Percentiles rank a stretch among this genome's conserved stretches.
Evolutionary conservation across 2,329 filamentous ascomycete species (phyloP).

Genomic region (Dactylellina leptospora): DNA sequence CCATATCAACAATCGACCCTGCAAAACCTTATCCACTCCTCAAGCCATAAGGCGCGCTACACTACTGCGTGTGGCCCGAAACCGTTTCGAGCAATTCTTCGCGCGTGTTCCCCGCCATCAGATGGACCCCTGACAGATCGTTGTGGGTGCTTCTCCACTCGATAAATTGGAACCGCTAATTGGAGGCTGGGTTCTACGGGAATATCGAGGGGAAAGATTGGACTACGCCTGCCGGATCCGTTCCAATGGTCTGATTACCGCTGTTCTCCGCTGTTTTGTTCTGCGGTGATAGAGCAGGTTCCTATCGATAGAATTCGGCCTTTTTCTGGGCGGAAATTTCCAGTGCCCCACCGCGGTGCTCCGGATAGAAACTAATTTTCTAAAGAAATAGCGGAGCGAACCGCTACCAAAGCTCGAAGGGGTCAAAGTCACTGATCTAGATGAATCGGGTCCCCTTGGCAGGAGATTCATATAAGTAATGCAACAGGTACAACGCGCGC

Average conservation of each 20-base stretch:
- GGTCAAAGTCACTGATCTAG: conserved; percentile 12
- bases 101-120: conserved; percentile 20
- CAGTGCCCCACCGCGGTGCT: conserved; percentile 24
- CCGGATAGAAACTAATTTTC: conserved; percentile 10
- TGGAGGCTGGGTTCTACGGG: conserved; percentile 1
- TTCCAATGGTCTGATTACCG: conserved; percentile 1
- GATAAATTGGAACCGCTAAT: background rate
- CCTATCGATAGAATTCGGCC: conserved; percentile 6
- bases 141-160: background rate
- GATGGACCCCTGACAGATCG: conserved; percentile 7
- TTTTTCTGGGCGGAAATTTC: conserved; percentile 17
- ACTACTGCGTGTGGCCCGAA: background rate
- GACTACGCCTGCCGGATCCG: background rate
- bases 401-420: conserved; percentile 12
- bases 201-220: background rate
- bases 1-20: too few relatives aligned
- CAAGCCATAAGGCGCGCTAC: conserved; percentile 30
- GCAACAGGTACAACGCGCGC: conserved; percentile 29
- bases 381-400: conserved; percentile 42
- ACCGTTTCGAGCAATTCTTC: conserved; percentile 29
- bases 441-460: conserved; percentile 24
- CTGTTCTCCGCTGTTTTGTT: conserved; percentile 12
- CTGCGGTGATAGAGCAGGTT: conserved; percentile 25
- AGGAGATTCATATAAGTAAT: conserved; percentile 15
- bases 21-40: too few relatives aligned